Conservation (phyloP, 345 rosid species). For the Eucalyptus pauciflora region DNA sequence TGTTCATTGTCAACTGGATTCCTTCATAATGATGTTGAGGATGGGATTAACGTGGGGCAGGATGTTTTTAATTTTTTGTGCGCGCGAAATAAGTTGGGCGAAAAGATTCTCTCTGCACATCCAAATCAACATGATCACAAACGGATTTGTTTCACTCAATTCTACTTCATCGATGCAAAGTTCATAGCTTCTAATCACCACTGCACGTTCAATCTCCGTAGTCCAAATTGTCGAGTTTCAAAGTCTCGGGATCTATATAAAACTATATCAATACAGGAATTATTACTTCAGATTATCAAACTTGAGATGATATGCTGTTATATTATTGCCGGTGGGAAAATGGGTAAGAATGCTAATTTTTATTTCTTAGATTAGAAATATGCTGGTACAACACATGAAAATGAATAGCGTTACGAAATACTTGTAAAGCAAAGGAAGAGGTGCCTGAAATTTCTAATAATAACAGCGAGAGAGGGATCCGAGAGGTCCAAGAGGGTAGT, state of each 20-base stretch:
- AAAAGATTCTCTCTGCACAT: background rate
- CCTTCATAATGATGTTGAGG: background rate
- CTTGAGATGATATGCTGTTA: too few relatives aligned
- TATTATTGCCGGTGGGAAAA: too few relatives aligned
- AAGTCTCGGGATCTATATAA: background rate
- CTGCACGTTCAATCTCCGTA: rapidly evolving
- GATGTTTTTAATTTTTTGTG: background rate
- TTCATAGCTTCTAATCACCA: background rate
- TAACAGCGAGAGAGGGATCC: background rate
- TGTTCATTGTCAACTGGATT: background rate
- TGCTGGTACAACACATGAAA: background rate
- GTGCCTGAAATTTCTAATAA: background rate
- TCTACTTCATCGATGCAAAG: background rate
- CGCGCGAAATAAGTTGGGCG: background rate
- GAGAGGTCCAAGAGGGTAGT: background rate
- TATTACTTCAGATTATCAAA: too few relatives aligned
- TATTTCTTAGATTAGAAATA: background rate
- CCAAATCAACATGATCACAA: background rate
- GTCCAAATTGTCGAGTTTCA: background rate
- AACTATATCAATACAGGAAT: background rate
- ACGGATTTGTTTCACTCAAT: background rate
- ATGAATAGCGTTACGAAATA: background rate
- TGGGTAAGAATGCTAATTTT: background rate
- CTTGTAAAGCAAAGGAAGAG: background rate
- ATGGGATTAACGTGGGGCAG: background rate